A percentile compares a stretch with the other conserved stretches of the same genome.
phyloP scores from a whole-genome alignment of 2,329 filamentous ascomycete species.

The Didymella arachidicola region DNA sequence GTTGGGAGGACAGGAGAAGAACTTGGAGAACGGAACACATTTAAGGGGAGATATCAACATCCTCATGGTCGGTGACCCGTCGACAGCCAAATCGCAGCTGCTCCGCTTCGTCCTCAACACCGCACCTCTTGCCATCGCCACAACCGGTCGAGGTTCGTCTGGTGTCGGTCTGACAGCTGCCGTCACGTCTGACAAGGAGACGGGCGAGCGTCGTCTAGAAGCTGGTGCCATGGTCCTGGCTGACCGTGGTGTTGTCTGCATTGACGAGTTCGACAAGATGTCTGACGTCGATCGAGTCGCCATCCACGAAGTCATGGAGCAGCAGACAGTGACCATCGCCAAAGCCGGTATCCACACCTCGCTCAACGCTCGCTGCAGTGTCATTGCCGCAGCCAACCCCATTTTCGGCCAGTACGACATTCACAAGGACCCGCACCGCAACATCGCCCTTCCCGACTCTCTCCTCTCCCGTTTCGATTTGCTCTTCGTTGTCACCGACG shows the following conservation, averaged over 20 bases:
- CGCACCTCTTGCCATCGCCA: slow-evolving; percentile 93
- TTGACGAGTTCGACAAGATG: slow-evolving; percentile 99
- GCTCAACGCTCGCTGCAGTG: slow-evolving; percentile 93
- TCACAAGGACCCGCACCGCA: slow-evolving; percentile 98
- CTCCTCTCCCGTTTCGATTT: slow-evolving; percentile 98
- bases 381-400: slow-evolving; percentile 94
- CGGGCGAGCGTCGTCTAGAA: slow-evolving; percentile 90
- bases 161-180: slow-evolving; percentile 97
- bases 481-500: slow-evolving; percentile 95
- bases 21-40: slow-evolving; percentile 96
- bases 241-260: slow-evolving; percentile 96
- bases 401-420: slow-evolving; percentile 98
- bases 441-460: slow-evolving; percentile 96
- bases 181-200: slow-evolving; percentile 96
- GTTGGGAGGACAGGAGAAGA: slow-evolving; percentile 96
- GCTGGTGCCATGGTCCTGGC: slow-evolving; percentile 98
- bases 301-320: slow-evolving; percentile 99
- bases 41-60: slow-evolving; percentile 99
- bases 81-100: slow-evolving; percentile 97
- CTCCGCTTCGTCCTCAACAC: slow-evolving; percentile 97
- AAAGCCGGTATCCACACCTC: slow-evolving; percentile 99
- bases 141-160: slow-evolving; percentile 94
- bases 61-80: slow-evolving; percentile 98
- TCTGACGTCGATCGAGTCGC: slow-evolving; percentile 96
- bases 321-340: slow-evolving; percentile 98